A percentile compares a stretch with the other conserved stretches of the same genome.
Evolutionary conservation across 2,329 filamentous ascomycete genomes (phyloP).

Genomic region (Hypoxylon rubiginosum): DNA sequence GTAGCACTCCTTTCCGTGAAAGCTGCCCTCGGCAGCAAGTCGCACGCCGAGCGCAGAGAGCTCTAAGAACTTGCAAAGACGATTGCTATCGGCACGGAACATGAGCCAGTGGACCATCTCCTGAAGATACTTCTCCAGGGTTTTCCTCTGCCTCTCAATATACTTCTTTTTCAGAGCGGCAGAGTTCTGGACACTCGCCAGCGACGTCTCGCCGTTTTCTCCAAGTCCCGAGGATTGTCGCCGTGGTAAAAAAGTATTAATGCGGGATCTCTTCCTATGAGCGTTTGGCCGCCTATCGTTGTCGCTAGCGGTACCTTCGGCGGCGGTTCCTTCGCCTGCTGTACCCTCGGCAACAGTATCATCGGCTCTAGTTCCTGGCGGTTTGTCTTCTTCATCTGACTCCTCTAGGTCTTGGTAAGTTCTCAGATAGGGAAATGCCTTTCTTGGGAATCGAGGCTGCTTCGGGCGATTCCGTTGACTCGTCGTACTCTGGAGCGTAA

Average conservation of each 20-base stretch:
- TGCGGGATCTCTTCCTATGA: constrained; percentile 65
- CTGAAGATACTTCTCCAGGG: constrained; percentile 89
- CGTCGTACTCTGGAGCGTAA: constrained; percentile 78
- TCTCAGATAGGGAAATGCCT: constrained; percentile 89
- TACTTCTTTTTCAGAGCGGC: constrained; percentile 72
- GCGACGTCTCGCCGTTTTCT: constrained; percentile 62
- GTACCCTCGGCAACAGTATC: constrained; percentile 57
- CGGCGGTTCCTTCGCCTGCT: constrained; percentile 61
- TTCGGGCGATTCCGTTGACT: constrained; percentile 78
- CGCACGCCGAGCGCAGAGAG: constrained; percentile 93
- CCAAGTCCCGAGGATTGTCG: constrained; percentile 66
- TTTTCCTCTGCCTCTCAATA: constrained; percentile 84
- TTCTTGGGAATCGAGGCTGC: constrained; percentile 90
- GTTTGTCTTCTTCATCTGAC: constrained; percentile 78
- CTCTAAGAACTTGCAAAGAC: constrained; percentile 95
- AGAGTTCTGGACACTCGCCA: constrained; percentile 61
- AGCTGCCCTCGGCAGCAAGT: constrained; percentile 93
- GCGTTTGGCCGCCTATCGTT: constrained; percentile 66
- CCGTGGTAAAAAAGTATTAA: constrained; percentile 66
- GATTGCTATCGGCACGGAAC: constrained; percentile 94
- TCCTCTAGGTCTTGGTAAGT: constrained; percentile 82
- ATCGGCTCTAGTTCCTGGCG: constrained; percentile 55
- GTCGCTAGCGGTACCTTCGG: constrained; percentile 78
- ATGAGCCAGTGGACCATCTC: constrained; percentile 97
- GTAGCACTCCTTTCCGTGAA: constrained; percentile 97